Evolutionary conservation across 2,329 filamentous ascomycete species (phyloP).

Genomic region (Fusarium temperatum): DNA sequence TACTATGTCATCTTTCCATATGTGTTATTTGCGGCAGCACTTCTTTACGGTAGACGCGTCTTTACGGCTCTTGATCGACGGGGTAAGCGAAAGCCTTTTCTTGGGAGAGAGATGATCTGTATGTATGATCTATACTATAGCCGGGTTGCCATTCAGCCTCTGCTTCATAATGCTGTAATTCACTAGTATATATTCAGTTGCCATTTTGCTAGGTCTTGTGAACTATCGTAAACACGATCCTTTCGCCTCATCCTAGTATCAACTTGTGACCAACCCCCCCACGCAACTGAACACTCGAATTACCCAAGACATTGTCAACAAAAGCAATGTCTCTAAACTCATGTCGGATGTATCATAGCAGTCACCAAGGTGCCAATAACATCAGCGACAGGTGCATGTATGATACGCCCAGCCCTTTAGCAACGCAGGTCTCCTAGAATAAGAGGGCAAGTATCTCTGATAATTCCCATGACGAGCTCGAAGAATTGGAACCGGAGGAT

Average conservation of each 20-base stretch:
- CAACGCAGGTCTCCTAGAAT: neutral
- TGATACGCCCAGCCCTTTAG: conserved; percentile 11
- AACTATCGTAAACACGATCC: neutral
- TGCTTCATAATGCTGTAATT: conserved; percentile 58
- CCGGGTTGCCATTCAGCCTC: conserved; percentile 49
- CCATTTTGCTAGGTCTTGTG: neutral
- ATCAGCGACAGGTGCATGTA: neutral
- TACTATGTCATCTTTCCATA: conserved; percentile 23
- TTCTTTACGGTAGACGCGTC: conserved; percentile 23
- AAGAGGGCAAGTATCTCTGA: neutral
- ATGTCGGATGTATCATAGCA: neutral
- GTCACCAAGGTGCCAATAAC: neutral
- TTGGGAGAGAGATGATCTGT: conserved; percentile 32
- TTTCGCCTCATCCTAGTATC: too few relatives aligned
- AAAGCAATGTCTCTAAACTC: neutral
- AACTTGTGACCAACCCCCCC: neutral
- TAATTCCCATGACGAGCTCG: neutral
- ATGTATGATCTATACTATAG: conserved; percentile 37
- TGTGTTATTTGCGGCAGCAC: conserved; percentile 25
- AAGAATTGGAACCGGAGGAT: neutral
- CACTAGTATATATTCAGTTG: conserved; percentile 49
- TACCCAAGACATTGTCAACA: neutral
- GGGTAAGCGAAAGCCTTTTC: conserved; percentile 11
- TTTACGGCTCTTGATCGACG: conserved; percentile 19
- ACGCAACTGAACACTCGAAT: neutral